phyloP scores from a whole-genome alignment of 805 yeast species.

The Candida multigemmis region DNA sequence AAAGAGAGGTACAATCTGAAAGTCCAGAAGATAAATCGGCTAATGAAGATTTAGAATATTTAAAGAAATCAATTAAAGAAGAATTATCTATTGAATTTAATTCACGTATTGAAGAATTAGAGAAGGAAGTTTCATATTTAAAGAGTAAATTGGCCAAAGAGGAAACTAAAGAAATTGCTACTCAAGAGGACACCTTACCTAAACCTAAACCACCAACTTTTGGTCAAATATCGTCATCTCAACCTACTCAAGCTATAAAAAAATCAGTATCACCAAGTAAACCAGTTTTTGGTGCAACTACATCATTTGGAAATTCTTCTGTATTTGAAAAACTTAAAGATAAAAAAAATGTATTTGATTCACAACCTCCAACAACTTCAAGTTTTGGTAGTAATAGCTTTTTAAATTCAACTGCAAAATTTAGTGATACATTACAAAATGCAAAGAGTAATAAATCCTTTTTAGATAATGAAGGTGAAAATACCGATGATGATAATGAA shows the following conservation, averaged over 20 bases:
- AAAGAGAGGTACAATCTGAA: constrained; percentile 3
- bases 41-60: constrained; percentile 8
- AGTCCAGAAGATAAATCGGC: constrained; percentile 1
- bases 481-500: constrained; percentile 13
- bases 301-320: constrained; percentile 25
- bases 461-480: constrained; percentile 32
- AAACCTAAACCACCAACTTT: constrained; percentile 1
- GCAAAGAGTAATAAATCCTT: constrained; percentile 48
- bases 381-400: constrained; percentile 7
- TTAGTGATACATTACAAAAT: constrained; percentile 46
- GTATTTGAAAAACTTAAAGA: constrained; percentile 14
- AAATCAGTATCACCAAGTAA: constrained; percentile 1
- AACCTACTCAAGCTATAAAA: neutral
- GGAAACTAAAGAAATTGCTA: neutral
- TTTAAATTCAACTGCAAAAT: constrained; percentile 39
- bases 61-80: constrained; percentile 23
- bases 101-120: constrained; percentile 8
- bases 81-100: constrained; percentile 15
- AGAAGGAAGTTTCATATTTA: constrained; percentile 12
- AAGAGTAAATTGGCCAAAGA: constrained; percentile 6
- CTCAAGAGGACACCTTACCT: neutral
- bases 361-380: constrained; percentile 6
- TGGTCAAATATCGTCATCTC: neutral
- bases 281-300: constrained; percentile 32
- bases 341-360: constrained; percentile 17